These are phyloP conservation scores for Yamadazyma epiphylla DNA, from an alignment of 1,139 yeast genomes.

Conservation along the genomic window DNA sequence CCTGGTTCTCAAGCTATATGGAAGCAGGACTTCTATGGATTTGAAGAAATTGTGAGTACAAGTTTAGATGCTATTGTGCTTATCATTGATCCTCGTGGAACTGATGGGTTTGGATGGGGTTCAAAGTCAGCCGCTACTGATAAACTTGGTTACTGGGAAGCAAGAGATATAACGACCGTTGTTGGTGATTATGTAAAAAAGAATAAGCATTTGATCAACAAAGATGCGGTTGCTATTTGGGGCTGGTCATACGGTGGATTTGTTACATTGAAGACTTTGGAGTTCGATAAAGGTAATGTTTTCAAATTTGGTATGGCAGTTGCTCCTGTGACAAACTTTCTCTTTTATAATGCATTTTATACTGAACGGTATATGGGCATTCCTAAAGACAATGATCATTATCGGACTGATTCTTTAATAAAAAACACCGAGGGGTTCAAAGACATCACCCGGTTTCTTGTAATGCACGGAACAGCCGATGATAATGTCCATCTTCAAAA, in stretches of 20 bases:
- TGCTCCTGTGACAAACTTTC: conserved; percentile 82
- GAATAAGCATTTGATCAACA: conserved; percentile 53
- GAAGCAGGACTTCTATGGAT: conserved; percentile 52
- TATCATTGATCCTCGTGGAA: conserved; percentile 91
- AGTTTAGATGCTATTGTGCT: conserved; percentile 70
- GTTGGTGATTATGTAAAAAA: conserved; percentile 56
- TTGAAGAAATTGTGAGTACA: conserved; percentile 69
- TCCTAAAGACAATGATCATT: conserved; percentile 54
- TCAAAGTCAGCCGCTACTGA: conserved; percentile 65
- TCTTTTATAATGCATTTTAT: conserved; percentile 68
- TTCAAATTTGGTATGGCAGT: conserved; percentile 78
- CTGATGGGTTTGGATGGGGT: conserved; percentile 84
- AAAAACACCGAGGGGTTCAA: conserved; percentile 47
- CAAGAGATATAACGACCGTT: conserved; percentile 70
- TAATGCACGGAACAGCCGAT: conserved; percentile 96
- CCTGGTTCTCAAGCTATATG: conserved; percentile 83
- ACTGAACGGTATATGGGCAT: conserved; percentile 88
- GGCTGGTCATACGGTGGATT: conserved; percentile 88
- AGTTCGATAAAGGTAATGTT: conserved; percentile 54
- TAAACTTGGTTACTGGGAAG: conserved; percentile 82
- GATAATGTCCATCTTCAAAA: conserved; percentile 95
- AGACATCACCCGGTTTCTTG: conserved; percentile 54
- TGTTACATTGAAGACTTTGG: conserved; percentile 68
- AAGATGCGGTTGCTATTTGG: conserved; percentile 74
- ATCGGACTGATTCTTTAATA: conserved; percentile 43